These are phyloP conservation scores for Serendipita indica DNA, from an alignment of 768 basidiomycete species.

Conservation along the genomic window DNA sequence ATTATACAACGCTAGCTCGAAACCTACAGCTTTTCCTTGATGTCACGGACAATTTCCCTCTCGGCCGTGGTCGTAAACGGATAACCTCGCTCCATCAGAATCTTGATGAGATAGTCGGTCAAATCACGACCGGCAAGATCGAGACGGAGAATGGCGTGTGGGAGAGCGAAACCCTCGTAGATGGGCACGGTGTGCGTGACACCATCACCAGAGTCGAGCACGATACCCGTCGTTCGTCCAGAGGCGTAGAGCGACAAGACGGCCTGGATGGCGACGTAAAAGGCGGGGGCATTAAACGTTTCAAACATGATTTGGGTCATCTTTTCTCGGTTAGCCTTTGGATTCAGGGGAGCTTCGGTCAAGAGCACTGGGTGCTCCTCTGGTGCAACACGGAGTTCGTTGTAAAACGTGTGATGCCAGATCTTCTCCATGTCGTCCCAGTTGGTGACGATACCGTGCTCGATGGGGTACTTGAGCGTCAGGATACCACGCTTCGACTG, in stretches of 20 bases:
- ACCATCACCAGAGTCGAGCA: conserved; percentile 62
- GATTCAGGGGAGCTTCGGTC: conserved; percentile 86
- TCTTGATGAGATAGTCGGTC: conserved; percentile 42
- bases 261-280: conserved; percentile 87
- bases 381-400: conserved; percentile 83
- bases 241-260: conserved; percentile 67
- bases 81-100: conserved; percentile 46
- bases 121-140: conserved; percentile 53
- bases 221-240: conserved; percentile 59
- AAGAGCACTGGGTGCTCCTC: conserved; percentile 86
- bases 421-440: conserved; percentile 70
- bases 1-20: conserved; percentile 29
- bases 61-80: conserved; percentile 47
- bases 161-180: conserved; percentile 56
- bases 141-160: conserved; percentile 54
- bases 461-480: conserved; percentile 54
- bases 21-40: conserved; percentile 59
- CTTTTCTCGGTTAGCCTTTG: conserved; percentile 86
- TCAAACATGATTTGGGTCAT: conserved; percentile 97
- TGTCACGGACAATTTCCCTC: conserved; percentile 48
- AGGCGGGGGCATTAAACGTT: conserved; percentile 85
- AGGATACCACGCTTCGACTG: conserved; percentile 62
- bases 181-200: conserved; percentile 59
- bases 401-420: conserved; percentile 71
- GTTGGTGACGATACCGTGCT: conserved; percentile 61